These are phyloP conservation scores for Lathyrus aphaca DNA, from an alignment of 306 rosid genomes.

Conservation along the genomic window DNA sequence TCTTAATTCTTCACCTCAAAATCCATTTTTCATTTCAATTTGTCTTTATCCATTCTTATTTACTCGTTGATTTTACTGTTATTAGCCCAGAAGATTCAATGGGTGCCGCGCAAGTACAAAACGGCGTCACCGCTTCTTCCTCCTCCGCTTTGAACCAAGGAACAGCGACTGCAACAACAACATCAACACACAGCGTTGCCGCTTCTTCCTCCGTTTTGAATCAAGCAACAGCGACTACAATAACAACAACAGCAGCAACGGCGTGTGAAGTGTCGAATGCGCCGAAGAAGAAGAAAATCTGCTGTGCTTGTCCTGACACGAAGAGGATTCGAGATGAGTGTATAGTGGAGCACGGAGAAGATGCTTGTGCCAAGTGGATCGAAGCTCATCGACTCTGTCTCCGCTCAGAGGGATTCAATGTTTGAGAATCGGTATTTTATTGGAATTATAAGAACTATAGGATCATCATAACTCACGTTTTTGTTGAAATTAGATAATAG, in stretches of 20 bases:
- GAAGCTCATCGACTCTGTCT: constrained; percentile 86
- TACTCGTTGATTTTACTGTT: background rate
- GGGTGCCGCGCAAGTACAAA: constrained; percentile 56
- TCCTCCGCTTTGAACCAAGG: constrained; percentile 45
- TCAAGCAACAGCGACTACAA: constrained; percentile 23
- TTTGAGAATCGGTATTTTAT: constrained; percentile 42
- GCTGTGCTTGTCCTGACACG: constrained; percentile 86
- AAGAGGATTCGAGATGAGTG: constrained; percentile 86
- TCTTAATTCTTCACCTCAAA: background rate
- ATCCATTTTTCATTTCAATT: background rate
- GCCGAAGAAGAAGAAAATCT: constrained; percentile 69
- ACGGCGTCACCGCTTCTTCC: background rate
- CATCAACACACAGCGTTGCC: background rate
- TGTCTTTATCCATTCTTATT: background rate
- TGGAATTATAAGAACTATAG: background rate
- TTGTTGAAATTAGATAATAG: background rate
- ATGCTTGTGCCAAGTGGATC: constrained; percentile 80
- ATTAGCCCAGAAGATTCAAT: constrained; percentile 15
- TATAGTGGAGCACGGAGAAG: constrained; percentile 88
- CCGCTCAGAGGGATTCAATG: constrained; percentile 83
- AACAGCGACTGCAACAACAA: constrained; percentile 24
- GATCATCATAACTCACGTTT: too few species aligned
- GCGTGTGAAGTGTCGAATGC: constrained; percentile 54
- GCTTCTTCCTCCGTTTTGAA: constrained; percentile 43
- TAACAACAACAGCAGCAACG: constrained; percentile 30